These are phyloP conservation scores for Taphrina sp. DNA, from an alignment of 1,139 yeast species.

Conservation along the genomic window DNA sequence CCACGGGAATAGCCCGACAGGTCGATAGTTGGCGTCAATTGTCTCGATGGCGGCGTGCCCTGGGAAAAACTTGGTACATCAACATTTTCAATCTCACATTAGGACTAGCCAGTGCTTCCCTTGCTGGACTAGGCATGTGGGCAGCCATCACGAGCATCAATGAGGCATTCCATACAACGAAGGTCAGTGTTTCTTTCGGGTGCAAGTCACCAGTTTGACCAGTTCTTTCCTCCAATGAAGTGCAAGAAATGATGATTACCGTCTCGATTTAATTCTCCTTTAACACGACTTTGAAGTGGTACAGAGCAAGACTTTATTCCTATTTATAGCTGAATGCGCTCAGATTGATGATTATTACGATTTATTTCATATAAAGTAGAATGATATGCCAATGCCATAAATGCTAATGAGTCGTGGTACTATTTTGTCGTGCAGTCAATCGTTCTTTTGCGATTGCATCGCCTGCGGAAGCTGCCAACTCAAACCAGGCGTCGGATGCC, in stretches of 20 bases:
- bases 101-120: not conserved
- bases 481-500: constrained; percentile 19
- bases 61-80: constrained; percentile 2
- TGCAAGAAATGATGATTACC: no score
- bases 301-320: no score
- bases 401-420: no score
- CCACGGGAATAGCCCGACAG: not conserved
- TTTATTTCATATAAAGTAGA: no score
- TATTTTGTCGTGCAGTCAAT: no score
- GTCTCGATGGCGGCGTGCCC: not conserved
- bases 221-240: no score
- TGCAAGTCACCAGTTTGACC: constrained; percentile 19
- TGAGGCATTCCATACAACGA: not conserved
- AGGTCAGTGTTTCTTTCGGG: not conserved
- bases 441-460: constrained; percentile 3
- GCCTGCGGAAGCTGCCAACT: constrained; percentile 11
- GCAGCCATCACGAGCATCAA: not conserved
- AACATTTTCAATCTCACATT: constrained; percentile 1
- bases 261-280: no score
- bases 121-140: constrained; percentile 12
- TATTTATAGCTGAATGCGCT: no score
- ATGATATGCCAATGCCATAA: no score
- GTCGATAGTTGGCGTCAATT: not conserved
- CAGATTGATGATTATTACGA: no score
- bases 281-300: no score